A percentile compares a stretch with the other conserved stretches of the same genome.
Evolutionary conservation across 2,329 filamentous ascomycete genomes (phyloP).

Genomic region (Paracamarosporium sp.): DNA sequence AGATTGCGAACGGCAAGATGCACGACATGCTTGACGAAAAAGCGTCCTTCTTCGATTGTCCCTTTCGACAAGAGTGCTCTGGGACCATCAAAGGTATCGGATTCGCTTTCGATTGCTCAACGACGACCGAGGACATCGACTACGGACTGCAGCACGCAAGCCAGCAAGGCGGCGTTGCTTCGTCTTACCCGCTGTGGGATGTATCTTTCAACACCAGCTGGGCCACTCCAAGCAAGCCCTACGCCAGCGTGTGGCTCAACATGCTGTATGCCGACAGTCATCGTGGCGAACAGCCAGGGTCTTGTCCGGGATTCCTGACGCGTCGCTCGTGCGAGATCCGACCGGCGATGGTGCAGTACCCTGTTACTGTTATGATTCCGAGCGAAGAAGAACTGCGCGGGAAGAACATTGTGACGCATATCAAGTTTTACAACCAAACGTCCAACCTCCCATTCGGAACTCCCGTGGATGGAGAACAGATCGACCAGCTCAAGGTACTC

Average conservation of each 20-base stretch:
- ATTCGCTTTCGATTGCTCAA: slow-evolving; percentile 25
- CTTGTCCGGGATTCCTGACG: slow-evolving; percentile 25
- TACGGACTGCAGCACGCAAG: slow-evolving; percentile 22
- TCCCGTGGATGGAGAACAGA: slow-evolving; percentile 15
- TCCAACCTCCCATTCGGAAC: slow-evolving; percentile 9
- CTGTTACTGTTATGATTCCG: slow-evolving; percentile 29
- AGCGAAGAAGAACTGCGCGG: slow-evolving; percentile 27
- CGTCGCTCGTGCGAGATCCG: slow-evolving; percentile 22
- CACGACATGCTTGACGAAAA: slow-evolving; percentile 20
- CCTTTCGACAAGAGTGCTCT: slow-evolving; percentile 26
- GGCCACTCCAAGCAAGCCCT: slow-evolving; percentile 16
- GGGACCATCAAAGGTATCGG: slow-evolving; percentile 23
- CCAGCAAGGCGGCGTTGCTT: slow-evolving; percentile 1
- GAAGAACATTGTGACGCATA: slow-evolving; percentile 27
- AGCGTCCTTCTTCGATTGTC: slow-evolving; percentile 28
- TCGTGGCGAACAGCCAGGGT: slow-evolving; percentile 7
- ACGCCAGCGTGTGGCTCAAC: slow-evolving; percentile 22
- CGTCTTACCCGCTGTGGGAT: slow-evolving; percentile 25
- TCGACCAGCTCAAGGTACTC: slow-evolving; percentile 22
- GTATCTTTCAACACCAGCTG: slow-evolving; percentile 21
- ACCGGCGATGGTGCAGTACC: slow-evolving; percentile 27
- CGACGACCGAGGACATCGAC: slow-evolving; percentile 17
- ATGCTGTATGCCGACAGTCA: slow-evolving; percentile 29
- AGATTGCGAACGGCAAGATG: slow-evolving; percentile 30
- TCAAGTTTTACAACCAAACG: slow-evolving; percentile 27